Percentiles rank a stretch among this genome's conserved stretches.
These are phyloP conservation scores for Dittrichia graveolens DNA, from an alignment of 129 eudicot species.

Conservation along the genomic window DNA sequence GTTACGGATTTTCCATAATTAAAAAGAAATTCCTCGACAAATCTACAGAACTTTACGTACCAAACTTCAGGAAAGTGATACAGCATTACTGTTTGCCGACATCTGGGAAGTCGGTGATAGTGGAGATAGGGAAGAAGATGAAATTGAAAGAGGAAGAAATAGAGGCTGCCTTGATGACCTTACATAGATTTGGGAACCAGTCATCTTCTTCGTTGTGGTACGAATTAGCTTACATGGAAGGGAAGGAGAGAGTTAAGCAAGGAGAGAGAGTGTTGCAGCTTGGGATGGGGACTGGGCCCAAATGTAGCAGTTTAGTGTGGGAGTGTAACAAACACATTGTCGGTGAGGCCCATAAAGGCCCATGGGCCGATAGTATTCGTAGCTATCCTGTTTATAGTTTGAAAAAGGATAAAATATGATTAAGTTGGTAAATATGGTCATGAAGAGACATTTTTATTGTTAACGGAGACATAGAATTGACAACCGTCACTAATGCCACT, in stretches of 20 bases:
- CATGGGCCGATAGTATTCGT: conserved; percentile 67
- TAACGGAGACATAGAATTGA: no score
- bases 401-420: conserved; percentile 9
- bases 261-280: conserved; percentile 74
- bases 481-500: no score
- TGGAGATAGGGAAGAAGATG: conserved; percentile 61
- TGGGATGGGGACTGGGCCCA: conserved; percentile 81
- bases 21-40: conserved; percentile 41
- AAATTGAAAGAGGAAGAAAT: conserved; percentile 61
- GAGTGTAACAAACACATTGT: conserved; percentile 66
- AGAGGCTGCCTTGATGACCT: conserved; percentile 71
- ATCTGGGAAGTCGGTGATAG: conserved; percentile 52
- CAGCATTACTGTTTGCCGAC: conserved; percentile 75
- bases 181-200: conserved; percentile 82
- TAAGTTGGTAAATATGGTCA: not conserved
- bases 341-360: conserved; percentile 58
- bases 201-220: conserved; percentile 88
- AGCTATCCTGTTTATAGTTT: conserved; percentile 42
- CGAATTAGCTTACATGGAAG: conserved; percentile 76
- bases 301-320: conserved; percentile 71
- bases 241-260: conserved; percentile 58
- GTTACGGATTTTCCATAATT: conserved; percentile 40
- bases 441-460: no score
- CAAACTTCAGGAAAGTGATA: conserved; percentile 55
- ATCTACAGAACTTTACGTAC: conserved; percentile 53